Evolutionary conservation across 1,284 basidiomycete genomes (phyloP).

Genomic region (Marasmius sp.): DNA sequence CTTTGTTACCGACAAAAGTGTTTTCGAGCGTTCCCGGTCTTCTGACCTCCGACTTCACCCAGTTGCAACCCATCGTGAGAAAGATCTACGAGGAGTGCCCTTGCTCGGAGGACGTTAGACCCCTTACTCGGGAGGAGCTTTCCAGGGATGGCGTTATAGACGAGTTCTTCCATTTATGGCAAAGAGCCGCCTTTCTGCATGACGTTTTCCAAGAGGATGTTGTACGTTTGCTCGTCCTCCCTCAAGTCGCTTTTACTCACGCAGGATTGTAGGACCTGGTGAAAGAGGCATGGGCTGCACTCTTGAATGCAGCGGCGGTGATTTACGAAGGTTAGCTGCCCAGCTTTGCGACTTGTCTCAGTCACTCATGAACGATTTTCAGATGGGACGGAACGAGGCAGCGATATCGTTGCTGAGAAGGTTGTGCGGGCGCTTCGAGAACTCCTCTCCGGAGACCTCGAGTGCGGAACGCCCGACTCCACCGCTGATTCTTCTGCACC

Average conservation of each 20-base stretch:
- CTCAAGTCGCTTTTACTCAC: no score
- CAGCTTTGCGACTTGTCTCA: neutral
- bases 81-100: slow-evolving; percentile 54
- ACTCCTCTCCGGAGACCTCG: slow-evolving; percentile 1
- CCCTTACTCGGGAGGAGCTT: slow-evolving; percentile 57
- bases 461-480: neutral
- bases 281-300: neutral
- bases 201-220: slow-evolving; percentile 18
- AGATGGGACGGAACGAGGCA: slow-evolving; percentile 9
- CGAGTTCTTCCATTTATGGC: slow-evolving; percentile 43
- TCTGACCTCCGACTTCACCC: slow-evolving; percentile 55
- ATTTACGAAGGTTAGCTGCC: neutral
- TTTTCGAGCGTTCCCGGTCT: slow-evolving; percentile 62
- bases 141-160: slow-evolving; percentile 61
- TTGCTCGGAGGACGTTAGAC: slow-evolving; percentile 48
- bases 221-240: slow-evolving; percentile 12
- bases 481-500: neutral
- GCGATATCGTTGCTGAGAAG: slow-evolving; percentile 1
- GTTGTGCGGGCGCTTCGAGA: neutral
- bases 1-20: slow-evolving; percentile 52
- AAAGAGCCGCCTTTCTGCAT: slow-evolving; percentile 23
- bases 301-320: neutral
- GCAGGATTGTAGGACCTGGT: neutral
- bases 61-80: slow-evolving; percentile 44
- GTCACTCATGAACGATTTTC: neutral